Percentiles rank a stretch among this genome's conserved stretches.
Conservation (phyloP, 352 stramenopile species). For the Pythium coloratum region DNA sequence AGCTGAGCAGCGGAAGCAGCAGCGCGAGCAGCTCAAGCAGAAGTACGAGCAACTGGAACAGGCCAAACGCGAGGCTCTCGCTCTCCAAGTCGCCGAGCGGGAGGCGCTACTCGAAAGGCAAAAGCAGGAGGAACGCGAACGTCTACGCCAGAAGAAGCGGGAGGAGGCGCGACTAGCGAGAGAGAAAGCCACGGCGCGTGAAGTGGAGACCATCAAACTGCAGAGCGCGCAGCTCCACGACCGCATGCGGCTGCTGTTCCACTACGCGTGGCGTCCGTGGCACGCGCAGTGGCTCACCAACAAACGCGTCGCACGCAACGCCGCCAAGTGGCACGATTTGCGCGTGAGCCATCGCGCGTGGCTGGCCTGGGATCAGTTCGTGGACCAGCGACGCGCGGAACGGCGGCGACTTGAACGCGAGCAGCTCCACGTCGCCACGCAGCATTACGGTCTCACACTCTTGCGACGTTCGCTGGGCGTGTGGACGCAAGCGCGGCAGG, state of each 20-base stretch:
- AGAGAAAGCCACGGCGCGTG: constrained; percentile 35
- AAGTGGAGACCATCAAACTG: constrained; percentile 33
- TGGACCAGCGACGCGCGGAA: constrained; percentile 25
- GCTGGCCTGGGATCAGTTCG: constrained; percentile 40
- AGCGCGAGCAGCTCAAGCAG: constrained; percentile 47
- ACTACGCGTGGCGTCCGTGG: constrained; percentile 53
- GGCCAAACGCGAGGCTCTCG: constrained; percentile 43
- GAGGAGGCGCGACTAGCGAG: constrained; percentile 32
- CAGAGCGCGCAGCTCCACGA: constrained; percentile 36
- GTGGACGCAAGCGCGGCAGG: constrained; percentile 13
- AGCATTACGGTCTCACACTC: constrained; percentile 25
- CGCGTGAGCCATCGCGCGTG: constrained; percentile 42
- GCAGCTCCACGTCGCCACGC: constrained; percentile 18
- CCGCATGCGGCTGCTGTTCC: constrained; percentile 40
- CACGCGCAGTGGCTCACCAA: constrained; percentile 30
- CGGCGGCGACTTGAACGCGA: constrained; percentile 29
- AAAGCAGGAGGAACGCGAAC: constrained; percentile 39
- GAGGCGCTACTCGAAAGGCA: constrained; percentile 41
- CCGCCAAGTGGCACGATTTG: constrained; percentile 43
- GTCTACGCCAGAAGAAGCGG: constrained; percentile 40
- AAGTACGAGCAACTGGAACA: constrained; percentile 56
- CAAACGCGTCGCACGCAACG: constrained; percentile 36
- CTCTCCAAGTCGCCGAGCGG: constrained; percentile 40
- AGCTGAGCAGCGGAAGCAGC: constrained; percentile 50
- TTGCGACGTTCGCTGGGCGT: constrained; percentile 18